Evolutionary conservation across 2,329 filamentous ascomycete genomes (phyloP).

Genomic region (Plenodomus biglobosus): DNA sequence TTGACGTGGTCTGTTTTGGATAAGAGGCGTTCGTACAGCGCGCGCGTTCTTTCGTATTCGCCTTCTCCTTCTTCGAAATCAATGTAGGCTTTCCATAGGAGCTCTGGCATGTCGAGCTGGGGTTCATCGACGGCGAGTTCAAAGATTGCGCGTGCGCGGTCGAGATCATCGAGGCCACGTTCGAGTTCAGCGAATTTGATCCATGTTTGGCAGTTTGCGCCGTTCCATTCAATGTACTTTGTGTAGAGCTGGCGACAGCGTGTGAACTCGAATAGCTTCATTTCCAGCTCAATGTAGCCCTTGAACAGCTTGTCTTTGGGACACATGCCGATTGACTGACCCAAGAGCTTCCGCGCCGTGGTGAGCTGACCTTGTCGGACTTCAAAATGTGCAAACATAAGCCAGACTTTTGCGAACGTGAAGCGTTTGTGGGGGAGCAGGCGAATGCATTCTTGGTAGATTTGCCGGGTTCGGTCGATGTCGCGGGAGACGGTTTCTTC

Average conservation of each 20-base stretch:
- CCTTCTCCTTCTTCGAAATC: constrained; percentile 97
- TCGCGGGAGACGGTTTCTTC: constrained; percentile 88
- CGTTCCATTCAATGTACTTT: constrained; percentile 91
- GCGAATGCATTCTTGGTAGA: constrained; percentile 85
- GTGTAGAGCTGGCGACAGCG: constrained; percentile 89
- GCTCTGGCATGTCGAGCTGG: constrained; percentile 91
- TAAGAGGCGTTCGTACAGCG: constrained; percentile 85
- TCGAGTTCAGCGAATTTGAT: constrained; percentile 95
- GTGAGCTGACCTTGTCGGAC: constrained; percentile 81
- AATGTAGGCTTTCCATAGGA: constrained; percentile 97
- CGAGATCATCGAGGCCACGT: constrained; percentile 83
- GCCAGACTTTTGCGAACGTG: constrained; percentile 96
- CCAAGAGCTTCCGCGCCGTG: constrained; percentile 82
- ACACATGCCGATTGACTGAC: constrained; percentile 87
- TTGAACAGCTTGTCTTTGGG: constrained; percentile 95
- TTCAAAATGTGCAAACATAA: constrained; percentile 91
- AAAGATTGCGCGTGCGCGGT: constrained; percentile 85
- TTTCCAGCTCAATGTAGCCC: constrained; percentile 89
- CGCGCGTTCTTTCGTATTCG: constrained; percentile 80
- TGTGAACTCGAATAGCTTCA: constrained; percentile 90
- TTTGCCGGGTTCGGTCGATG: constrained; percentile 74
- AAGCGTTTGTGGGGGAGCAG: constrained; percentile 95
- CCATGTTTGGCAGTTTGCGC: constrained; percentile 90
- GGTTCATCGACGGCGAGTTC: constrained; percentile 84
- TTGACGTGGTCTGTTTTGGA: constrained; percentile 98